Evolutionary conservation across 2,329 filamentous ascomycete species (phyloP).

Genomic region (Penicillium sclerotigenum): DNA sequence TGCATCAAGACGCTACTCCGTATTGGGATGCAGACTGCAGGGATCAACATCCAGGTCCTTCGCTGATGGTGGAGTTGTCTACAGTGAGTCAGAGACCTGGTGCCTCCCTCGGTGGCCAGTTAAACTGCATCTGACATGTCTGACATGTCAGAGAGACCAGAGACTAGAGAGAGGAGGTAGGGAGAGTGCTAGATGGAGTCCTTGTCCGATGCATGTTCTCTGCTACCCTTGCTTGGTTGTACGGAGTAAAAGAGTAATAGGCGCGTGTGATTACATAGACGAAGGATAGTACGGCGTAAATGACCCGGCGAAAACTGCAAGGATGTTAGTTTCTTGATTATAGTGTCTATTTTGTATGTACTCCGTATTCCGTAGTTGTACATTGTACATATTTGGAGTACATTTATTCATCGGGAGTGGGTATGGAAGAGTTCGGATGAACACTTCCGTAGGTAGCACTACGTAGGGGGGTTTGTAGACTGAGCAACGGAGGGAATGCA

Average conservation of each 20-base stretch:
- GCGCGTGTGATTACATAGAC: not conserved
- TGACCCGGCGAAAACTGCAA: not conserved
- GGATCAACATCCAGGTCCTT: conserved; percentile 10
- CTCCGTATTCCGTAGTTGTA: not conserved
- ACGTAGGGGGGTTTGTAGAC: conserved; percentile 1
- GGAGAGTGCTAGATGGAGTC: not conserved
- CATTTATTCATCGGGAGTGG: not conserved
- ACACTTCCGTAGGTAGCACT: not conserved
- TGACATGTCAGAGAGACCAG: not conserved
- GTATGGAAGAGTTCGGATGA: not conserved
- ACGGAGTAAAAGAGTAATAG: conserved; percentile 24
- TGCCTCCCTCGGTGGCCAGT: not conserved
- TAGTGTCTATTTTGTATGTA: not conserved
- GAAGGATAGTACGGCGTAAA: not conserved
- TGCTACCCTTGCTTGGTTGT: conserved; percentile 25
- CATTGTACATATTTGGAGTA: not conserved
- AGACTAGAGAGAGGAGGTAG: not conserved
- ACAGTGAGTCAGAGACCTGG: conserved; percentile 19
- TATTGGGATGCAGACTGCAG: conserved; percentile 15
- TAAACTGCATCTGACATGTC: conserved; percentile 4
- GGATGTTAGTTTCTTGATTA: not conserved
- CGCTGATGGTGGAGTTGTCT: not conserved
- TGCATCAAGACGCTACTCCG: conserved; percentile 22
- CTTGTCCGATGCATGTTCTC: conserved; percentile 3
- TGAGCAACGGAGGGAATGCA: conserved; percentile 7